Base-by-base conservation (phyloP, 345 rosid genomes). In the Conringia planisiliqua region DNA sequence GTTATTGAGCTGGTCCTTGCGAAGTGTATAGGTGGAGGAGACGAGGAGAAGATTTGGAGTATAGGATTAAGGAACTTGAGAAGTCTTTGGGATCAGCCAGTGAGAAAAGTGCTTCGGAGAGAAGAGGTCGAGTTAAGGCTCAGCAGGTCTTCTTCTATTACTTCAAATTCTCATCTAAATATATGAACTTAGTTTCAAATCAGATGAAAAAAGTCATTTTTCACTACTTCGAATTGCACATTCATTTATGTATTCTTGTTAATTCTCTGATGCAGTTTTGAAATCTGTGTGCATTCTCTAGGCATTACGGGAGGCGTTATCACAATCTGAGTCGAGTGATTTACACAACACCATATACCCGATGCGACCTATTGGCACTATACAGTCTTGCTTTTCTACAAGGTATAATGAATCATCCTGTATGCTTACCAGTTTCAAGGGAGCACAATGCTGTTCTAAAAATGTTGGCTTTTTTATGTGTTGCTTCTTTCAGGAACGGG, bases 71-170 rank as follows among this genome's bases (percentile, higher is more conserved):
- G 26, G 84, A 86, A 80, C 90, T 94, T 47, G 79, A 86, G 69
- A 80, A 68, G 51, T 84, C 91, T 75, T 84, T 94, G 74, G 79
- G 83, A 63, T 85, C 89, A 11, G 78, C 89, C 8, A n/a, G 54
- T 52, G 84, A 85, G 22, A 91, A 87, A 78, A 79, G 87, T 80
- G 86, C 89, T 48, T 85, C 97, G 11, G 96, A 94, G 84, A 81
- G 98, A 70, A 91, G 86, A 82, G 98, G 95, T 62, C 95, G 97
- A 66, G 85, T 90, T 68, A 83, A 91, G 70, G 87, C 96, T 78
- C 96, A 91, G 63, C 95, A 91, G 93, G 98, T 89, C 56, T 63
- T 47, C 59, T 46, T 36, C 67, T 62, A 20, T 43, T 17, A 17
- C 46, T 18, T 46, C 1, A 3, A 52, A 5, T 5, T 6, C 36